phyloP scores from a whole-genome alignment of 2,329 filamentous ascomycete species.

The Xylaria sp. region DNA sequence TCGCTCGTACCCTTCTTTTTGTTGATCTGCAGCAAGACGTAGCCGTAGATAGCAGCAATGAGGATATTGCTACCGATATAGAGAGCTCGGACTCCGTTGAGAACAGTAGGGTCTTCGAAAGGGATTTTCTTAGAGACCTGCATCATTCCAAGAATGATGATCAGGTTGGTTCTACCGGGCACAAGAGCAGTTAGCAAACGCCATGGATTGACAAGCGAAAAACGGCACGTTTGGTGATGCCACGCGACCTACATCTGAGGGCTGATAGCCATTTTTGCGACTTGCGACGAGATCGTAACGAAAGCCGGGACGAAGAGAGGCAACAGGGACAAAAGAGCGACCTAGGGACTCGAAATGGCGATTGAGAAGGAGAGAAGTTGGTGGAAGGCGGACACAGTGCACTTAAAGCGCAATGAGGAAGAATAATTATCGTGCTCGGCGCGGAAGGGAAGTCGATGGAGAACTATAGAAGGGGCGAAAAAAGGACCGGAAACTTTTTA shows the following conservation, averaged over 20 bases:
- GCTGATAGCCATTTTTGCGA: conserved; percentile 64
- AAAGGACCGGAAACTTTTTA: conserved; percentile 16
- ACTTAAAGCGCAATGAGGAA: conserved; percentile 8
- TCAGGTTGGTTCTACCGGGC: conserved; percentile 76
- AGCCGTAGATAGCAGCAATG: conserved; percentile 84
- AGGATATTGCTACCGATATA: conserved; percentile 73
- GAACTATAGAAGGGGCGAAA: conserved; percentile 25
- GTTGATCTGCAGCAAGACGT: conserved; percentile 84
- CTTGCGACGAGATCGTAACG: conserved; percentile 18
- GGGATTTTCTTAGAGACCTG: conserved; percentile 95
- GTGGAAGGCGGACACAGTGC: not conserved
- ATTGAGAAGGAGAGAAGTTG: not conserved
- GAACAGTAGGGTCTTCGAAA: conserved; percentile 78
- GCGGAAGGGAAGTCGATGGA: conserved; percentile 31
- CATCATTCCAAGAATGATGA: conserved; percentile 98
- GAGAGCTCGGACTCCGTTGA: conserved; percentile 60
- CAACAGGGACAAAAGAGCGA: not conserved
- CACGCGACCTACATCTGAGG: conserved; percentile 64
- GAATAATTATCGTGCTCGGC: conserved; percentile 11
- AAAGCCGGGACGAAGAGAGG: not conserved
- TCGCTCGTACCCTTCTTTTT: conserved; percentile 88
- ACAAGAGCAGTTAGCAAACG: conserved; percentile 35
- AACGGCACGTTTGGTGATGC: conserved; percentile 2
- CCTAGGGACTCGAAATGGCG: not conserved
- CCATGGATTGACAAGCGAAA: not conserved